These are phyloP conservation scores for Arabidopsis suecica DNA, from an alignment of 345 rosid genomes.

Conservation along the genomic window DNA sequence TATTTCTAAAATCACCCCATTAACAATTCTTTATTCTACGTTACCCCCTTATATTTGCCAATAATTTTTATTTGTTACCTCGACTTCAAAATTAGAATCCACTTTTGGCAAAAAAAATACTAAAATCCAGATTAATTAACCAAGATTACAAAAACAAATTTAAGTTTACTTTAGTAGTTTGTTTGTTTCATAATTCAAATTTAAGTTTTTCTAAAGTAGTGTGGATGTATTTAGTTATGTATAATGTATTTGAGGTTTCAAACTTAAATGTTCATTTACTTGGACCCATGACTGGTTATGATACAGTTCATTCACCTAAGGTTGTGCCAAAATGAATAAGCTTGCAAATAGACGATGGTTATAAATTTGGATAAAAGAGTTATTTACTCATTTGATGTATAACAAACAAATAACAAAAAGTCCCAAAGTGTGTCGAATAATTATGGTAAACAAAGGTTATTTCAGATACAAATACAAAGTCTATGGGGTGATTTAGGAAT, in stretches of 20 bases:
- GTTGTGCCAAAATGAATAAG: neutral
- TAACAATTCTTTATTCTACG: neutral
- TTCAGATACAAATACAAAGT: neutral
- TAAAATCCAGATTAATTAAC: too few relatives aligned
- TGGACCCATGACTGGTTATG: neutral
- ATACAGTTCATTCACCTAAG: neutral
- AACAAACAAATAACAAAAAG: too few relatives aligned
- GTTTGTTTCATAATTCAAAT: too few relatives aligned
- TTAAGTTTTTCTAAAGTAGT: too few relatives aligned
- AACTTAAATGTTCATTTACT: neutral
- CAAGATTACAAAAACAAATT: too few relatives aligned
- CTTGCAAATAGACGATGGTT: neutral
- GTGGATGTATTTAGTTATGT: neutral
- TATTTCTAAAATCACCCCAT: slow-evolving; percentile 16
- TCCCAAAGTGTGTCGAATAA: too few relatives aligned
- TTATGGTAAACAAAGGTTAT: neutral
- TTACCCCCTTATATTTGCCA: neutral
- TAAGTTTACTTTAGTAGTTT: too few relatives aligned
- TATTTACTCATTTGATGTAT: neutral
- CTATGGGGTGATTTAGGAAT: slow-evolving; percentile 14
- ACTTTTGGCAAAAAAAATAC: too few relatives aligned
- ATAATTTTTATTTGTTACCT: neutral
- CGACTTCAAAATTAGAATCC: too few relatives aligned
- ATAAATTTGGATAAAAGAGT: too few relatives aligned
- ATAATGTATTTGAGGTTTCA: neutral